These are phyloP conservation scores for Tubosaeta brunneosetosa DNA, from an alignment of 768 basidiomycete genomes.

Conservation along the genomic window DNA sequence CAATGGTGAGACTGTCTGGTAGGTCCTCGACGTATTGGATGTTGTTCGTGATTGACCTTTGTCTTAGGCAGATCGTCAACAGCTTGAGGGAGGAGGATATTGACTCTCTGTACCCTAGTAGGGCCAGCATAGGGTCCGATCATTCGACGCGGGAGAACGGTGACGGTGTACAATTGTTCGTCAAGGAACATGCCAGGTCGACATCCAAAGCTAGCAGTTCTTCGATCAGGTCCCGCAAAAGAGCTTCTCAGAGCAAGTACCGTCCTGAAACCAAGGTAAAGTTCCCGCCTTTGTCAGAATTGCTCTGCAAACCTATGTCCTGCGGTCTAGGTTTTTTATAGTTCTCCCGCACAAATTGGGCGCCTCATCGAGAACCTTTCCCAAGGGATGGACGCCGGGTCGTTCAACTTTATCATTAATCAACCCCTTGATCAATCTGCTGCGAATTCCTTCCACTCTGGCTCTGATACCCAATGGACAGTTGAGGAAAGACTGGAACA, in stretches of 20 bases:
- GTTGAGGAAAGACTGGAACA: constrained; percentile 74
- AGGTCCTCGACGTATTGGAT: constrained; percentile 20
- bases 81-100: constrained; percentile 74
- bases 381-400: constrained; percentile 75
- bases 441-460: constrained; percentile 59
- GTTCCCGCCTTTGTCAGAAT: constrained; percentile 13
- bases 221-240: constrained; percentile 60
- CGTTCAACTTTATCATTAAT: constrained; percentile 68
- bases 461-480: constrained; percentile 59
- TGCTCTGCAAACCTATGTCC: constrained; percentile 7
- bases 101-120: constrained; percentile 61
- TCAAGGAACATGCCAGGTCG: constrained; percentile 70
- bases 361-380: constrained; percentile 81
- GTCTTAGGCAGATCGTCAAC: constrained; percentile 69
- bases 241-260: constrained; percentile 45
- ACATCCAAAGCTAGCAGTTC: constrained; percentile 60
- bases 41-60: neutral
- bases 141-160: constrained; percentile 49
- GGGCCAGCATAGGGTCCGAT: constrained; percentile 72
- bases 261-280: constrained; percentile 83
- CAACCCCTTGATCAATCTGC: constrained; percentile 47
- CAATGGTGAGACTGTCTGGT: constrained; percentile 89
- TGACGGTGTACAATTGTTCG: constrained; percentile 60
- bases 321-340: constrained; percentile 27
- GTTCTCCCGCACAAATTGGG: constrained; percentile 73